Evolutionary conservation across 768 basidiomycete genomes (phyloP).

Genomic region (Tulasnella sp.): DNA sequence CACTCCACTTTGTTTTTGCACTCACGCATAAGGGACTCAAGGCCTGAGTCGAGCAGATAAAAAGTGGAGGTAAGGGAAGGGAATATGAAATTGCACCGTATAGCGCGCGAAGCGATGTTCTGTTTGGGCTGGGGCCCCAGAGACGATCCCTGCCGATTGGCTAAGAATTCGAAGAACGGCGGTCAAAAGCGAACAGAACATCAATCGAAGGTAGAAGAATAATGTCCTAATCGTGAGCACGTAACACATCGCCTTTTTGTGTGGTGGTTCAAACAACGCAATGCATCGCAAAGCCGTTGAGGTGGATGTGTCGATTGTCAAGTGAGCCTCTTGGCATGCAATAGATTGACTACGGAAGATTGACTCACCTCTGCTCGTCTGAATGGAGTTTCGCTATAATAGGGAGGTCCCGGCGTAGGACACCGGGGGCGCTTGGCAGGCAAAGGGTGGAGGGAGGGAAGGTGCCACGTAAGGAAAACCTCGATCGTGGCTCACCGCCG

Average conservation of each 20-base stretch:
- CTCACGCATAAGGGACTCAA: neutral
- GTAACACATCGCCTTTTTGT: neutral
- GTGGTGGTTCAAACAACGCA: too few species aligned
- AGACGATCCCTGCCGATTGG: neutral
- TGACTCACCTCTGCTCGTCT: neutral
- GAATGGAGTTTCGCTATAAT: neutral
- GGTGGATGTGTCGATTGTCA: too few species aligned
- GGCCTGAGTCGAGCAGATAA: neutral
- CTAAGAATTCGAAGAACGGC: neutral
- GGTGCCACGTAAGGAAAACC: neutral
- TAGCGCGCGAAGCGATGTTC: neutral
- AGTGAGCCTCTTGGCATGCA: too few species aligned
- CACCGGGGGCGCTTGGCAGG: neutral
- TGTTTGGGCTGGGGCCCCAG: neutral
- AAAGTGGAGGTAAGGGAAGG: neutral
- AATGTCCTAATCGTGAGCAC: neutral
- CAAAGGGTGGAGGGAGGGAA: neutral
- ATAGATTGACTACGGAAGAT: too few species aligned
- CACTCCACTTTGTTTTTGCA: neutral
- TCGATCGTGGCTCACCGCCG: slow-evolving; percentile 1
- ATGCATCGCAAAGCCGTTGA: too few species aligned
- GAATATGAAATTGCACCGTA: neutral
- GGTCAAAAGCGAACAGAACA: too few species aligned
- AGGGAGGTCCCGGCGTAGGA: neutral
- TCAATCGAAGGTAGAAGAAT: neutral